Conservation (phyloP, 352 stramenopile species). For the Phytophthora pluvialis region DNA sequence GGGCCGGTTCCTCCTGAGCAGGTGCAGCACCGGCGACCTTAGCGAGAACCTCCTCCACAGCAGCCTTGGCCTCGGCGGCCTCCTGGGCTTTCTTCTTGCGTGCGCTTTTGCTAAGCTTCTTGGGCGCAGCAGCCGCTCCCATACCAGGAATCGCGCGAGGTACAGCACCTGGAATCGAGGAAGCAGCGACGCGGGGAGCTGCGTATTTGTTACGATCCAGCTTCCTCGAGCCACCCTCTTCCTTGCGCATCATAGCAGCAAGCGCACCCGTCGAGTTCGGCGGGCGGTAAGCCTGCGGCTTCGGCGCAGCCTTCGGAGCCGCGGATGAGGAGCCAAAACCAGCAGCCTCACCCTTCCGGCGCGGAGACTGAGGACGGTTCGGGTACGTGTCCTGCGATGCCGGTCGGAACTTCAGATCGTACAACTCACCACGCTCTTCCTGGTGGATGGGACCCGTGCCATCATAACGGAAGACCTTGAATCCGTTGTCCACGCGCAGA, state of each 20-base stretch:
- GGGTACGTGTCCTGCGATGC: conserved; percentile 80
- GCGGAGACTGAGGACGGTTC: conserved; percentile 88
- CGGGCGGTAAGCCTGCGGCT: conserved; percentile 86
- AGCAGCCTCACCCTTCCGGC: conserved; percentile 61
- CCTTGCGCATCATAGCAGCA: conserved; percentile 93
- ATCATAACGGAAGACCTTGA: conserved; percentile 97
- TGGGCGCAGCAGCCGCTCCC: conserved; percentile 48
- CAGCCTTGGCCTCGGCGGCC: conserved; percentile 66
- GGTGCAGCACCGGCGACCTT: conserved; percentile 38
- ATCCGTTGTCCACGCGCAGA: conserved; percentile 98
- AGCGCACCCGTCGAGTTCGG: conserved; percentile 91
- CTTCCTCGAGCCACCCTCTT: conserved; percentile 82
- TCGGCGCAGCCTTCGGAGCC: conserved; percentile 53
- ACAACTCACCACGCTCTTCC: conserved; percentile 84
- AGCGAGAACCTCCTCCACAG: conserved; percentile 64
- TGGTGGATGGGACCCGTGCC: conserved; percentile 89
- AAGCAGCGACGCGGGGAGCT: conserved; percentile 41
- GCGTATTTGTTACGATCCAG: conserved; percentile 89
- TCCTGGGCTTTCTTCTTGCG: conserved; percentile 89
- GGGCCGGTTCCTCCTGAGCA: conserved; percentile 28
- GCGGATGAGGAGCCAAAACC: conserved; percentile 49
- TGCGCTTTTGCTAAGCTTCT: conserved; percentile 83
- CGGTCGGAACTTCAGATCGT: conserved; percentile 89
- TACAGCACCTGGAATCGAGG: conserved; percentile 52
- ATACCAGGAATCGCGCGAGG: conserved; percentile 73